Evolutionary conservation across 257 asterid species (phyloP), one percentile per base, ranked within the genome.

Genomic region (Salvia hispanica): DNA sequence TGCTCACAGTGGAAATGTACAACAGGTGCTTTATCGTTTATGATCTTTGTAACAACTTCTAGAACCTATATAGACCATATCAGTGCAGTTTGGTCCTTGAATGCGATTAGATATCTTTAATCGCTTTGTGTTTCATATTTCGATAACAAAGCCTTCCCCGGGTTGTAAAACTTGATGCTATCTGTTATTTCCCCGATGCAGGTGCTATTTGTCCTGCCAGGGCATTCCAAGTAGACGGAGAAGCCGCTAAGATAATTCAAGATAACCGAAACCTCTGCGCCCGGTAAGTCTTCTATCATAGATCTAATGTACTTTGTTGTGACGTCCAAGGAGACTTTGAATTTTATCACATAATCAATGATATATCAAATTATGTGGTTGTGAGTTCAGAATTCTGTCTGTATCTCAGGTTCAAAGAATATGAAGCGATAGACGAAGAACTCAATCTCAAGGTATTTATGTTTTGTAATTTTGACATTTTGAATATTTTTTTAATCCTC

Each of bases 371-470:
- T 53, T 9, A 51, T 7, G 21, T 7, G 45, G 14, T 16, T 59
- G 14, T 46, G 15, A 36, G 39, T 56, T 60, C 56, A 8, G 33
- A 55, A 60, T 36, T 52, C 9, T 76, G 13, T n/a, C n/a, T 64
- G 73, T 73, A 61, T 51, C 76, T 73, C 80, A 92, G 98, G 62
- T 86, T 88, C 79, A 56, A 71, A 79, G 90, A 86, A 50, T 81
- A 66, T 60, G 88, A 80, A 78, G 83, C 79, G 80, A 70, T 46
- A 28, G 84, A 73, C 52, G 78, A 74, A 79, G 88, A 84, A 69
- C 87, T 83, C 57, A 80, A 75, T 82, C 74, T 54, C 68, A 89
- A 84, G 96, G 98, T 92, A 82, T 31, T 34, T 28, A 21, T n/a
- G 34, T 51, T 8, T 13, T 50, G 36, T 10, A 65, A 47, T 62